phyloP scores from a whole-genome alignment of 768 basidiomycete species.

The Hericium rajendrae region DNA sequence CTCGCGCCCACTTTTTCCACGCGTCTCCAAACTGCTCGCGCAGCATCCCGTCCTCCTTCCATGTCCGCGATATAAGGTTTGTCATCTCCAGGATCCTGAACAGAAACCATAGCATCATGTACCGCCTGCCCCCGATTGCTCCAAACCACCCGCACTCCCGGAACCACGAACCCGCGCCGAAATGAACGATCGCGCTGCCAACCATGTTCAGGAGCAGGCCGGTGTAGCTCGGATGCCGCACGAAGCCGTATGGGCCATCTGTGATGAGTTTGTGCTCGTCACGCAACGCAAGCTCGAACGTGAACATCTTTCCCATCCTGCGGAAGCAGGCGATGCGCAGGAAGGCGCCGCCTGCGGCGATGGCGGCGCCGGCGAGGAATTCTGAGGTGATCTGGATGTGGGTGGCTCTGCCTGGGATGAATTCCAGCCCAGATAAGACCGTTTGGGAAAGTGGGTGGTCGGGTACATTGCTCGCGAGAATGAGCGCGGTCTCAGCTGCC shows the following conservation, averaged over 20 bases:
- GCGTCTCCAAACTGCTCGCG: neutral
- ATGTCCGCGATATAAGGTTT: neutral
- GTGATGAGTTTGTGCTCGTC: constrained; percentile 11
- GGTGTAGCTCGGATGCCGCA: constrained; percentile 5
- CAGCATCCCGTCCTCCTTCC: neutral
- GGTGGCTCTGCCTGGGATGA: no score
- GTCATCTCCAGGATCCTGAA: neutral
- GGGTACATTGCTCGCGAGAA: no score
- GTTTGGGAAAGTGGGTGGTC: no score
- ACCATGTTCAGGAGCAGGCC: constrained; percentile 3
- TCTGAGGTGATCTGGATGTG: constrained; percentile 4
- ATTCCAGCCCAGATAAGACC: no score
- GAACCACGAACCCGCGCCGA: neutral
- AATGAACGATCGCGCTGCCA: constrained; percentile 1
- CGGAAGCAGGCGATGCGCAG: constrained; percentile 19
- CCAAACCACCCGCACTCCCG: neutral
- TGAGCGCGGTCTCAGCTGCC: no score
- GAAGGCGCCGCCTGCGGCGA: constrained; percentile 13
- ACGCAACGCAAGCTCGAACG: constrained; percentile 11
- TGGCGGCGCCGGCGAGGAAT: constrained; percentile 13
- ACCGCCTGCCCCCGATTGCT: neutral
- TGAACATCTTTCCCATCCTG: constrained; percentile 13
- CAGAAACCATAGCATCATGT: neutral
- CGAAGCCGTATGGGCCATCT: constrained; percentile 10
- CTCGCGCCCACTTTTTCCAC: neutral